Evolutionary conservation across 1,139 yeast species (phyloP), one percentile per base, ranked within the genome.

Genomic region (Pichia terricola): DNA sequence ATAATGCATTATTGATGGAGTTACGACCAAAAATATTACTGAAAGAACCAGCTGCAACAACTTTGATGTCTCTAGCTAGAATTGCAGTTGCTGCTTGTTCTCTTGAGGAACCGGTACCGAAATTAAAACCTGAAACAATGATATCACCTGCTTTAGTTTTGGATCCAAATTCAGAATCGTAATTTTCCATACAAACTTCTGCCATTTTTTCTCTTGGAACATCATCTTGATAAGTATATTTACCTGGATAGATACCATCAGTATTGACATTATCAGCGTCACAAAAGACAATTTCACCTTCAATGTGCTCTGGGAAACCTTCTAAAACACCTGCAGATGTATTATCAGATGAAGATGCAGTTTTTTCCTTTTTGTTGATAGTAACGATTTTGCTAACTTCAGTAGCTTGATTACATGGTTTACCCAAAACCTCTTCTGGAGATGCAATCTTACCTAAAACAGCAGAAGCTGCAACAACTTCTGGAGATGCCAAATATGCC

Each of bases 51-150:
- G 96, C 87, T 51, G 94, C 95, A 26, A 91, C 95, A 54, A 91
- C 70, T 54, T 80, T 79, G 76, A 91, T 87, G 47, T 91, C 97
- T 58, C 95, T 78, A 35, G 98, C 97, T 52, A 94, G 72, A 50
- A 94, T 84, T 39, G 95, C 89, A 30, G 98, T 91, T 35, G 98
- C 98, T 2, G 98, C 99, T 68, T 91, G 99, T 64, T 91, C 99
- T 67, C 98, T 81, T n/a, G 96, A 87, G 5, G 97, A 88, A 39
- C 98, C 98, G 25, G 97, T 89, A 55, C 98, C 99, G 61, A 91
- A 91, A 63, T 94, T 94, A 71, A 70, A 94, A 26, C 99, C 99
- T 46, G 91, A 79, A 43, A 91, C 77, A 46, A 91, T 77, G 53
- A 91, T 88, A 63, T 91, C 99, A 45, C 94, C 87, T 6, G 95